A percentile compares a stretch with the other conserved stretches of the same genome.
These are phyloP conservation scores for Hura crepitans DNA, from an alignment of 441 rosid genomes.

Conservation along the genomic window DNA sequence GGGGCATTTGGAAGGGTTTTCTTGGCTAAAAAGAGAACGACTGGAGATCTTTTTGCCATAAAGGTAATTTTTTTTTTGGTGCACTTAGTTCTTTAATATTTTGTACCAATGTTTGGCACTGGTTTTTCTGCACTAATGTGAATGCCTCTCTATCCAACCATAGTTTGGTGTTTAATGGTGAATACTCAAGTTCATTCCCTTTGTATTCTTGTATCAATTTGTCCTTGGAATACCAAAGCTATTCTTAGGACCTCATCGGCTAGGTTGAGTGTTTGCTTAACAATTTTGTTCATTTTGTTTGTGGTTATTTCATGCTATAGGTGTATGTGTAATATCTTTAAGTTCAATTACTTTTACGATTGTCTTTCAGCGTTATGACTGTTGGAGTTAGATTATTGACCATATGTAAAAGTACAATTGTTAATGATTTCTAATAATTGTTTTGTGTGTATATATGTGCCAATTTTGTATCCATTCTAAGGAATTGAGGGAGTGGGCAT, in stretches of 20 bases:
- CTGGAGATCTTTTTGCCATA: conserved; percentile 97
- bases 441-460: not conserved
- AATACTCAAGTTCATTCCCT: not conserved
- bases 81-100: no score
- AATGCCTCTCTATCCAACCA: not conserved
- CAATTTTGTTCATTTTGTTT: no score
- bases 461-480: not conserved
- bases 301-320: no score
- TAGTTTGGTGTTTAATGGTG: not conserved
- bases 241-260: not conserved
- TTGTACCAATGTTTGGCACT: not conserved
- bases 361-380: not conserved
- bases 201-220: not conserved
- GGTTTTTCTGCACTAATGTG: not conserved
- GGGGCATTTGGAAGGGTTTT: conserved; percentile 99
- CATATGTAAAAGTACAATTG: not conserved
- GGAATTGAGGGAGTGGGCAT: not conserved
- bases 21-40: conserved; percentile 92
- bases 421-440: not conserved
- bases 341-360: no score
- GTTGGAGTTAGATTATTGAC: no score
- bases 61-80: conserved; percentile 45
- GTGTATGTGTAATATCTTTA: no score
- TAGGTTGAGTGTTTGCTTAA: no score
- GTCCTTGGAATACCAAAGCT: no score